Evolutionary conservation across 352 stramenopile genomes (phyloP), one percentile per base, ranked within the genome.

Genomic region (Chrysophaeum taylorii): DNA sequence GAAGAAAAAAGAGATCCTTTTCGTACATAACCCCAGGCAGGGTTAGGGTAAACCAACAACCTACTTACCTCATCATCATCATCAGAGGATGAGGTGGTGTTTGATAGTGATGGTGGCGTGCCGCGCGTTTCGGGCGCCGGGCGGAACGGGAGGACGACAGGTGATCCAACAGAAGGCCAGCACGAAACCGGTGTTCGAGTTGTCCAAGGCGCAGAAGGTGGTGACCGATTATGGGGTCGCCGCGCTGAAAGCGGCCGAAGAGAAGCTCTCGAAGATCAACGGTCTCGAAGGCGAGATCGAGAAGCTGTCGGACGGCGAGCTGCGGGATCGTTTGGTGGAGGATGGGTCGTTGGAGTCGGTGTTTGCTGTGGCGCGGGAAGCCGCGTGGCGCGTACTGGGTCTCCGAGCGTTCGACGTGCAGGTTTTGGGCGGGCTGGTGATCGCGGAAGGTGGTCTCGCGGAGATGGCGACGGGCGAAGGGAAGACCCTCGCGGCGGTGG

Each of bases 381-480:
- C 57, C 16, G 57, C 57, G 14, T 66, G 80, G 84, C 78, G 86
- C 36, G 86, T 90, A 4, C 76, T 92, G 23, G 79, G 88, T 73
- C 73, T 89, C 29, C 79, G 86, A 16, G 85, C 88, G 68, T 92
- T 89, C 70, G 85, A 92, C 74, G 85, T 91, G 5, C 82, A 89
- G 75, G 57, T 93, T 1, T 64, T 92, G 31, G 85, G 82, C 57
- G 87, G 85, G 57, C 70, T 91, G 36, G 80, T 85, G 52, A 71
- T 93, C 16, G 76, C 89, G 61, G 81, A 88, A 69, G 84, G 84
- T 37, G 69, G 79, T 64, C 75, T 92, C 1, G 84, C 82, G 14
- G 85, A 93, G 77, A 93, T 93, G 87, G 82, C 82, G 25, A 92
- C 87, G 14, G 85, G 85, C 64, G 87, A 93, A 76, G 87, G 87